Evolutionary conservation across 139 green algal genomes (phyloP).

Genomic region (Closterium sp.): DNA sequence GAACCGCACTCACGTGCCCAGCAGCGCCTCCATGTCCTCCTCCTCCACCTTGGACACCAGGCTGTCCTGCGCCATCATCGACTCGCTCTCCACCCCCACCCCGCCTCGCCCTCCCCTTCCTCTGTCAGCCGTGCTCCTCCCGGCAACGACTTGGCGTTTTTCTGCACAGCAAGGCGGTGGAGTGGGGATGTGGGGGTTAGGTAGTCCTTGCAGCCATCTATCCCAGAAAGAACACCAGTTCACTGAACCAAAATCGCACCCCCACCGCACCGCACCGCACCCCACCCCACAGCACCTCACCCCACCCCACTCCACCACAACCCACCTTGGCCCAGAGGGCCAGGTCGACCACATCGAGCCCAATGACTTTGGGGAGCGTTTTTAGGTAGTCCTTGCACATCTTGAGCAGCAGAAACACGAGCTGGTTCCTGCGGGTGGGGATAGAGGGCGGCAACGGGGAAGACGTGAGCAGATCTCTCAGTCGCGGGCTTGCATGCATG

Average conservation of each 20-base stretch:
- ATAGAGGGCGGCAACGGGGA: too few relatives aligned
- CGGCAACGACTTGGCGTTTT: background rate
- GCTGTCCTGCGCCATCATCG: slow-evolving; percentile 5
- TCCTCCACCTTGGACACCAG: slow-evolving; percentile 33
- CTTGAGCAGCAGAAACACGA: slow-evolving; percentile 22
- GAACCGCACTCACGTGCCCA: slow-evolving; percentile 21
- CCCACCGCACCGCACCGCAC: too few relatives aligned
- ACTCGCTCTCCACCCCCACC: background rate
- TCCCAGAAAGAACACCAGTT: too few relatives aligned
- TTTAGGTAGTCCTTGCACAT: slow-evolving; percentile 30
- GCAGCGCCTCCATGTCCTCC: slow-evolving; percentile 39
- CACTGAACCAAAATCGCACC: too few relatives aligned
- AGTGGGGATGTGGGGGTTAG: too few relatives aligned
- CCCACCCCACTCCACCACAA: background rate
- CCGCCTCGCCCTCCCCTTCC: background rate
- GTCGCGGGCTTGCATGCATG: too few relatives aligned
- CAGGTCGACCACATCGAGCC: slow-evolving; percentile 45
- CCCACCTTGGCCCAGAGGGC: slow-evolving; percentile 37
- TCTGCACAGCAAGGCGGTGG: background rate
- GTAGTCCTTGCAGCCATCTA: too few relatives aligned
- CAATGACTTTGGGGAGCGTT: slow-evolving; percentile 34
- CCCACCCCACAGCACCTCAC: too few relatives aligned
- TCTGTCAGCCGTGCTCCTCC: background rate
- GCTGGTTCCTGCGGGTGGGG: slow-evolving; percentile 2
- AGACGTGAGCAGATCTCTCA: too few relatives aligned